A percentile compares a stretch with the other conserved stretches of the same genome.
These are phyloP conservation scores for Zygoascus tannicola DNA, from an alignment of 805 yeast genomes.

Conservation along the genomic window DNA sequence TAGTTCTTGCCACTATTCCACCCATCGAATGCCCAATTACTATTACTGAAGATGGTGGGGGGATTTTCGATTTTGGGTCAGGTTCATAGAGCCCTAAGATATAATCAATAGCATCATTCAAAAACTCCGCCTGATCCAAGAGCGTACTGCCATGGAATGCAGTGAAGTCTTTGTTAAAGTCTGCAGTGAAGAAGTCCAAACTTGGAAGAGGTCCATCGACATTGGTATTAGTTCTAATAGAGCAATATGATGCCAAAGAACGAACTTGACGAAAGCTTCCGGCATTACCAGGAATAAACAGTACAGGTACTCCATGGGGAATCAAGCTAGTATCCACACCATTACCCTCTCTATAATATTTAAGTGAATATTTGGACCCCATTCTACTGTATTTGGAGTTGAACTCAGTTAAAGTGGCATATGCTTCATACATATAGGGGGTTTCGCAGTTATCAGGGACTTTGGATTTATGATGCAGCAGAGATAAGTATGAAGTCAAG, in stretches of 20 bases:
- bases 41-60: conserved; percentile 56
- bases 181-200: conserved; percentile 79
- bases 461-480: background rate
- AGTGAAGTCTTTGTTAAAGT: conserved; percentile 88
- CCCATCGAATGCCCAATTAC: conserved; percentile 93
- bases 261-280: conserved; percentile 87
- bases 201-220: background rate
- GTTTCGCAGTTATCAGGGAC: conserved; percentile 14
- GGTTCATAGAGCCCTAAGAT: conserved; percentile 55
- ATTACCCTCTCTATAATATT: conserved; percentile 78
- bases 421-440: conserved; percentile 18
- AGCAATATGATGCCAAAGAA: conserved; percentile 78
- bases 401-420: conserved; percentile 16
- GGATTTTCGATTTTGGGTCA: conserved; percentile 4
- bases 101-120: conserved; percentile 74
- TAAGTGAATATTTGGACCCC: conserved; percentile 76
- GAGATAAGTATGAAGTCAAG: background rate
- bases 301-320: conserved; percentile 76
- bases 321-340: conserved; percentile 15
- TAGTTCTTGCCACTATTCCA: conserved; percentile 79
- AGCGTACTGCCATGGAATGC: conserved; percentile 92
- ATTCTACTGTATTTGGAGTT: conserved; percentile 45
- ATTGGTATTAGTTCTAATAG: conserved; percentile 36
- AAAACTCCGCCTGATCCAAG: conserved; percentile 85
- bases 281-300: conserved; percentile 96